A percentile compares a stretch with the other conserved stretches of the same genome.
Conservation (phyloP, 495 filamentous ascomycete species). For the Trichoderma asperelloides region DNA sequence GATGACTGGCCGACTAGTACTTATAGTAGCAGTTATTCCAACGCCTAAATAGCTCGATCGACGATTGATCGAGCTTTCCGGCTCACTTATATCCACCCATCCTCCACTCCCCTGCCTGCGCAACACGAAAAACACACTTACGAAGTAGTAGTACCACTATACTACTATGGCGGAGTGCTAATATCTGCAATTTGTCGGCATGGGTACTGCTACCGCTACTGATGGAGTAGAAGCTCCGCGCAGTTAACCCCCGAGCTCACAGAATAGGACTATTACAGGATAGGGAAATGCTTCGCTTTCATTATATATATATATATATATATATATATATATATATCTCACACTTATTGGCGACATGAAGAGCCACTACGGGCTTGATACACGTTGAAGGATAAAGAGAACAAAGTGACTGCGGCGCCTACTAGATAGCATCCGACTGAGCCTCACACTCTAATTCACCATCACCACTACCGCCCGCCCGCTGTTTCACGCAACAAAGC, state of each 20-base stretch:
- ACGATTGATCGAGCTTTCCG: neutral
- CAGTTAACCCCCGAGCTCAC: too few species aligned
- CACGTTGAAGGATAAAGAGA: too few species aligned
- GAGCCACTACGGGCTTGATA: too few species aligned
- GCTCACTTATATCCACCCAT: neutral
- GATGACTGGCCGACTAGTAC: neutral
- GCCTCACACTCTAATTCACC: too few species aligned
- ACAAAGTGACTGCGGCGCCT: too few species aligned
- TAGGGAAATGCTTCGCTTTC: neutral
- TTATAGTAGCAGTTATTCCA: neutral
- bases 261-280: neutral
- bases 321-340: too few species aligned
- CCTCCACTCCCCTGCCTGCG: neutral
- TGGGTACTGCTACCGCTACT: neutral
- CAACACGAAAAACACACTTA: neutral
- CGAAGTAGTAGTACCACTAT: too few species aligned
- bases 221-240: conserved; percentile 1
- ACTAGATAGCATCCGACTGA: too few species aligned
- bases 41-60: neutral
- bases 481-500: neutral
- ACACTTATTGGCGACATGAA: neutral
- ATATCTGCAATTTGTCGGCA: neutral
- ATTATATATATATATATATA: too few species aligned
- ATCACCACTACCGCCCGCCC: too few species aligned
- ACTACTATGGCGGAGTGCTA: neutral